phyloP scores from a whole-genome alignment of 768 basidiomycete genomes.

The Tricholomella constricta region DNA sequence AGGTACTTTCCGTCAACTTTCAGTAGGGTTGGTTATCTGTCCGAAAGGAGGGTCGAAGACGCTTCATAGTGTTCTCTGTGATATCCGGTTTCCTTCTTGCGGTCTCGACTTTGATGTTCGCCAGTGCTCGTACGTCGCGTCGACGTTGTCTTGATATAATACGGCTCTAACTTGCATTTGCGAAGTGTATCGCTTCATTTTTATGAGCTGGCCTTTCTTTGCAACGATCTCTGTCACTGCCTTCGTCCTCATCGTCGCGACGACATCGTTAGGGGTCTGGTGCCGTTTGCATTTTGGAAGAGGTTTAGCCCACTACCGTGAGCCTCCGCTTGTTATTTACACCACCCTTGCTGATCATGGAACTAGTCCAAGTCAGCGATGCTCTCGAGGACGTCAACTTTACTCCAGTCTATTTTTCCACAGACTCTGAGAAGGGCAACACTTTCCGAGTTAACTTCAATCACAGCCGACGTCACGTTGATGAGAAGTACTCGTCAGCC shows the following conservation, averaged over 20 bases:
- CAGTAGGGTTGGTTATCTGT: slow-evolving; percentile 52
- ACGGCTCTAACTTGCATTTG: slow-evolving; percentile 1
- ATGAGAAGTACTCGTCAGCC: slow-evolving; percentile 8
- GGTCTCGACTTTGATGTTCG: slow-evolving; percentile 45
- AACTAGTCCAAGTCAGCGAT: slow-evolving; percentile 39
- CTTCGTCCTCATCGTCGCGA: slow-evolving; percentile 41
- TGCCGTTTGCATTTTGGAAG: slow-evolving; percentile 57
- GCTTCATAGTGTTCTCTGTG: slow-evolving; percentile 40
- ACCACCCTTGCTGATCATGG: neutral
- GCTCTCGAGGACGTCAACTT: slow-evolving; percentile 46
- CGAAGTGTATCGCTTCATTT: slow-evolving; percentile 45
- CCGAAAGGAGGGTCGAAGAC: slow-evolving; percentile 41
- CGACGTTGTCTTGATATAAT: neutral
- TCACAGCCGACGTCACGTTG: neutral
- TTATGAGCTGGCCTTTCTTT: slow-evolving; percentile 49
- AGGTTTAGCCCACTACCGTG: slow-evolving; percentile 55
- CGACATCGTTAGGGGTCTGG: slow-evolving; percentile 44
- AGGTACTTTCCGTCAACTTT: neutral
- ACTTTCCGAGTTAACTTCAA: slow-evolving; percentile 1
- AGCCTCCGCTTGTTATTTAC: slow-evolving; percentile 18
- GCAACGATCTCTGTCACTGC: slow-evolving; percentile 46
- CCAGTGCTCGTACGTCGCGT: slow-evolving; percentile 37
- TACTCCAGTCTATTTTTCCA: slow-evolving; percentile 42
- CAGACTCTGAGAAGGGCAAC: slow-evolving; percentile 23
- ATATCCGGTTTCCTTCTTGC: slow-evolving; percentile 40